These are phyloP conservation scores for Fusarium continuum DNA, from an alignment of 2,329 filamentous ascomycete species.

Conservation along the genomic window DNA sequence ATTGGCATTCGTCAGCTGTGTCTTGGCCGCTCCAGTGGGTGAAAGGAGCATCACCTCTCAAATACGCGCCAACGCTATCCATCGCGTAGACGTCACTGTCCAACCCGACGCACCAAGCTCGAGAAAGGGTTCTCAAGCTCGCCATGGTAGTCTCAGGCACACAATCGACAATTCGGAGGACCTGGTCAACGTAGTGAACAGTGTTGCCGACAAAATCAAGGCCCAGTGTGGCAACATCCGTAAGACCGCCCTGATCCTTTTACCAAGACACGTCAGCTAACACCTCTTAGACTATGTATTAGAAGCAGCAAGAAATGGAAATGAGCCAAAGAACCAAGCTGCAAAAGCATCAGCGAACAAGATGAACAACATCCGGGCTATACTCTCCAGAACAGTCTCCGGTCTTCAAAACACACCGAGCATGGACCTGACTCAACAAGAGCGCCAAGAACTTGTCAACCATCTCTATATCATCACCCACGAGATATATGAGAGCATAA, in stretches of 20 bases:
- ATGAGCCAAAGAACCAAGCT: neutral
- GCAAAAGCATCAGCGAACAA: neutral
- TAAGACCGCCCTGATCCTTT: neutral
- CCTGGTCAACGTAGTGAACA: neutral
- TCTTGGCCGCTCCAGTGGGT: neutral
- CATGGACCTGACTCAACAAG: neutral
- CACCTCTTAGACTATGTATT: neutral
- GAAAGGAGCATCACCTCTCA: neutral
- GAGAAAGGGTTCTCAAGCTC: rapidly evolving
- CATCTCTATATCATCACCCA: neutral
- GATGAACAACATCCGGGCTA: constrained; percentile 6
- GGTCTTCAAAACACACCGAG: neutral
- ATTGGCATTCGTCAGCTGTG: neutral
- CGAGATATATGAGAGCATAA: neutral
- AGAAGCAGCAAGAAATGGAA: neutral
- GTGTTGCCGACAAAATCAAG: neutral
- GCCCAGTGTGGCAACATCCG: neutral
- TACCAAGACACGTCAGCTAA: neutral
- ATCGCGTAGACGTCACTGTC: neutral
- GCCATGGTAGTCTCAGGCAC: neutral
- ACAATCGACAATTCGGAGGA: neutral
- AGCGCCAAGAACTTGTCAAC: neutral
- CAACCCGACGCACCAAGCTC: rapidly evolving
- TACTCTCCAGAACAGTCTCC: neutral
- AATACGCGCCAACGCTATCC: neutral